Evolutionary conservation across 1,284 basidiomycete species (phyloP), one percentile per base, ranked within the genome.

Genomic region (Gastroboletus turbinatus): DNA sequence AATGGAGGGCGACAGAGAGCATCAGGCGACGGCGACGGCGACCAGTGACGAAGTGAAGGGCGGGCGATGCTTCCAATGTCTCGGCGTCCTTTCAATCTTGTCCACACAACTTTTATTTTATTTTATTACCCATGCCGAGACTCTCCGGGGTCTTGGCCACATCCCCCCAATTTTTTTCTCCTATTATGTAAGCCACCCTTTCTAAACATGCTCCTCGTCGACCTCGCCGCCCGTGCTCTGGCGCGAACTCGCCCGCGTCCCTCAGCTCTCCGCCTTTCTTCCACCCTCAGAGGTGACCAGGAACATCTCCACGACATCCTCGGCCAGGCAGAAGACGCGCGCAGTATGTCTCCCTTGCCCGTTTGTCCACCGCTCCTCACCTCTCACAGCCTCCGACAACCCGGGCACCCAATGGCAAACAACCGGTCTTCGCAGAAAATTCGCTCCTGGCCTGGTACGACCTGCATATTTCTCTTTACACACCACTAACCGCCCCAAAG

Each of bases 401-500:
- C 21, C 39, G 4, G 50, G 3, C 39, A 3, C 49, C 5, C 50
- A 42, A 21, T 72, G 71, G 71, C 59, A 69, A 7, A 11, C 60
- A 4, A 23, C 67, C 23, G 53, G 58, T 16, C n/a, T 58, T 21
- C 71, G 69, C 39, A 71, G 70, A 51, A 61, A 59, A 52, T 71
- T 70, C 23, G 5, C 58, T 0, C 23, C 60, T 2, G 61, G 63
- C 39, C 30, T 72, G 50, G 69, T 70, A 49, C 4, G 53, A 10
- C 13, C 16, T 1, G 17, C 10, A 7, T 49, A 3, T 39, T 10
- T 25, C 49, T 27, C 11, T 17, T 11, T 23, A 7, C 40, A 7
- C 42, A 0, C 17, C 16, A 14, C 54, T 55, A 3, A 56, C 48
- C n/a, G 9, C 43, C n/a, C 19, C 25, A 25, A 50, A 83, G 82